Conservation (phyloP, 805 yeast genomes). For the Danielozyma ontarioensis region DNA sequence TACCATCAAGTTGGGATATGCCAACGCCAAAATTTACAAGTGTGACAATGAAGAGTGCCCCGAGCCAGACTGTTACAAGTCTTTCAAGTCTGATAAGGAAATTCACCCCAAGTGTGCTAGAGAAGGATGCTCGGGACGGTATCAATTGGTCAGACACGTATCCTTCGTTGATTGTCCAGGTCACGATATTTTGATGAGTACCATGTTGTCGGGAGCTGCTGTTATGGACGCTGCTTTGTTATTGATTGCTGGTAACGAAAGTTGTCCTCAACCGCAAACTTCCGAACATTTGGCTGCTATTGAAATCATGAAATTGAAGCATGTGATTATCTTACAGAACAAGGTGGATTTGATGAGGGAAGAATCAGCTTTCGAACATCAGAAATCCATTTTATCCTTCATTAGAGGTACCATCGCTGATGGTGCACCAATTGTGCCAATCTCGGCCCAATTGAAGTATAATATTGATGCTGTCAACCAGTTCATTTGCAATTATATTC, state of each 20-base stretch:
- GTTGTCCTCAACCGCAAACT: conserved; percentile 99
- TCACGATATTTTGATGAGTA: conserved; percentile 99
- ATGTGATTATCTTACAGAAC: conserved; percentile 92
- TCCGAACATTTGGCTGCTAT: conserved; percentile 99
- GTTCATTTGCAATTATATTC: conserved; percentile 90
- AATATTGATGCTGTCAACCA: conserved; percentile 98
- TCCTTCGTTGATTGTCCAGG: conserved; percentile 99
- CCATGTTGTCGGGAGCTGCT: conserved; percentile 99
- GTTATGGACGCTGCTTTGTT: conserved; percentile 99
- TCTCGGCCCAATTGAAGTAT: conserved; percentile 96
- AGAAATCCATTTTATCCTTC: conserved; percentile 85
- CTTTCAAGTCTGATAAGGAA: conserved; percentile 93
- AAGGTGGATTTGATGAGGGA: conserved; percentile 98
- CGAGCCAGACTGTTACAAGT: conserved; percentile 91
- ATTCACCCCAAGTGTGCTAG: conserved; percentile 88
- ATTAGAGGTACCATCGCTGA: conserved; percentile 98
- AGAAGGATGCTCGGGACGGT: conserved; percentile 85
- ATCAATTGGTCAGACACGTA: conserved; percentile 89
- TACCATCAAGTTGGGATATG: conserved; percentile 97
- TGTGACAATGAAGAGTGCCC: conserved; percentile 83
- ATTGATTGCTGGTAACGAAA: conserved; percentile 95
- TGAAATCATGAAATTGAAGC: conserved; percentile 97
- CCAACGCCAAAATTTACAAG: conserved; percentile 96
- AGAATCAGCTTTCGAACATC: conserved; percentile 92
- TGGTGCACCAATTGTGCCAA: conserved; percentile 98